Percentiles rank a stretch among this genome's conserved stretches.
These are phyloP conservation scores for Fonsecaea pedrosoi DNA, from an alignment of 2,329 filamentous ascomycete species.

Conservation along the genomic window DNA sequence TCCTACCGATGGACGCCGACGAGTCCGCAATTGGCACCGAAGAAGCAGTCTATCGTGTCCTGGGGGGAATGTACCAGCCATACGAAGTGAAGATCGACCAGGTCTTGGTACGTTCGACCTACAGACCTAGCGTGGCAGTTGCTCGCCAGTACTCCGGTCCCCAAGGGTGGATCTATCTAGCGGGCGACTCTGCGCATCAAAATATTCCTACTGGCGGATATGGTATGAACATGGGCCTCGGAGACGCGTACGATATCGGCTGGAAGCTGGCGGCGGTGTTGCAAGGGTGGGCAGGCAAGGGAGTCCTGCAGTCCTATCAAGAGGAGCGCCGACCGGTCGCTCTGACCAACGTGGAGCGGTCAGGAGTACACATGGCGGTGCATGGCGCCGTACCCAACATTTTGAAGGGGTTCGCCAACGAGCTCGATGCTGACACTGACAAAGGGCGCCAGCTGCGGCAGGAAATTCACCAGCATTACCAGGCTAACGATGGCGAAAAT, in stretches of 20 bases:
- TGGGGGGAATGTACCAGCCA: conserved; percentile 10
- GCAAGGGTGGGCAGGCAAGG: conserved; percentile 39
- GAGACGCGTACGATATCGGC: conserved; percentile 46
- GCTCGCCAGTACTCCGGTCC: conserved; percentile 38
- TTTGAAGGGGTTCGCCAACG: not conserved
- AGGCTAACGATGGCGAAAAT: conserved; percentile 26
- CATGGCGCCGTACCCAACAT: conserved; percentile 11
- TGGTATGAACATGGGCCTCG: conserved; percentile 49
- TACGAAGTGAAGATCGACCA: conserved; percentile 45
- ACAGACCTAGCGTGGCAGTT: conserved; percentile 43
- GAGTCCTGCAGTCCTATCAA: conserved; percentile 43
- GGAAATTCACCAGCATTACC: conserved; percentile 12
- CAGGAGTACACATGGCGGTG: conserved; percentile 25
- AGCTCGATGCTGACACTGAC: conserved; percentile 12
- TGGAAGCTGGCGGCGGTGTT: conserved; percentile 46
- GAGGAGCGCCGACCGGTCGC: conserved; percentile 43
- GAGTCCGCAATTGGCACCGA: conserved; percentile 5
- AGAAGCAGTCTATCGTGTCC: conserved; percentile 14
- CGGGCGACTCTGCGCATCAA: conserved; percentile 46
- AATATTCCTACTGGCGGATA: conserved; percentile 39
- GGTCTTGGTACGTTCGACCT: conserved; percentile 42
- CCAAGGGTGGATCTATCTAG: conserved; percentile 40
- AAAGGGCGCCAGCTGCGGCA: conserved; percentile 10
- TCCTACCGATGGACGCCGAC: conserved; percentile 36
- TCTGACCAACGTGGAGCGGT: conserved; percentile 40